phyloP scores from a whole-genome alignment of 495 filamentous ascomycete species.

The Aspergillus funiculosus region DNA sequence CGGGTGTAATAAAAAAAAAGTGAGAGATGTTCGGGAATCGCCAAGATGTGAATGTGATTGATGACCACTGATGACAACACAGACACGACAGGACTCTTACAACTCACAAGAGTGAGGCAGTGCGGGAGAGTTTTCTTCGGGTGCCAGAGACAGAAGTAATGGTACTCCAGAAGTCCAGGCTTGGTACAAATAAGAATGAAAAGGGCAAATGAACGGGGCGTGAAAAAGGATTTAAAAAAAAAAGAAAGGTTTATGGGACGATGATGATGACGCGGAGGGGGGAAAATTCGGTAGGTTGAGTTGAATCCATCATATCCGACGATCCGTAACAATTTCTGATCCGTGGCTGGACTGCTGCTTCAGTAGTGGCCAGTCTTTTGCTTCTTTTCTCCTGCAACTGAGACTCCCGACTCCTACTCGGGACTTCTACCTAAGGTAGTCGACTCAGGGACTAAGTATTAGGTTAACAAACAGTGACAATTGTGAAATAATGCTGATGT shows the following conservation, averaged over 20 bases:
- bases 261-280: constrained; percentile 22
- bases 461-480: not conserved
- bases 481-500: constrained; percentile 7
- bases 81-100: no score
- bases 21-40: not conserved
- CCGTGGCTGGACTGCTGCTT: no score
- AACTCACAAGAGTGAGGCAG: constrained; percentile 18
- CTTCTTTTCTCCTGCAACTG: no score
- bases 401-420: no score
- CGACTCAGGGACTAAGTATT: no score
- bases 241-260: constrained; percentile 3
- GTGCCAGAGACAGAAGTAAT: constrained; percentile 8
- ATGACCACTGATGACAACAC: constrained; percentile 13
- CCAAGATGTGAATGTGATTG: not conserved
- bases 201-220: not conserved
- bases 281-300: constrained; percentile 6
- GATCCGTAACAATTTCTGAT: constrained; percentile 14
- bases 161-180: no score
- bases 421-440: no score
- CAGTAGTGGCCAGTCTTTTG: no score
- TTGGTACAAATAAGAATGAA: no score
- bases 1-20: not conserved
- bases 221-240: constrained; percentile 4
- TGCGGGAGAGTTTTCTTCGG: constrained; percentile 17
- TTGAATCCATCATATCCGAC: constrained; percentile 12